Conservation (phyloP, 257 asterid genomes). For the Fraxinus quadrangulata region DNA sequence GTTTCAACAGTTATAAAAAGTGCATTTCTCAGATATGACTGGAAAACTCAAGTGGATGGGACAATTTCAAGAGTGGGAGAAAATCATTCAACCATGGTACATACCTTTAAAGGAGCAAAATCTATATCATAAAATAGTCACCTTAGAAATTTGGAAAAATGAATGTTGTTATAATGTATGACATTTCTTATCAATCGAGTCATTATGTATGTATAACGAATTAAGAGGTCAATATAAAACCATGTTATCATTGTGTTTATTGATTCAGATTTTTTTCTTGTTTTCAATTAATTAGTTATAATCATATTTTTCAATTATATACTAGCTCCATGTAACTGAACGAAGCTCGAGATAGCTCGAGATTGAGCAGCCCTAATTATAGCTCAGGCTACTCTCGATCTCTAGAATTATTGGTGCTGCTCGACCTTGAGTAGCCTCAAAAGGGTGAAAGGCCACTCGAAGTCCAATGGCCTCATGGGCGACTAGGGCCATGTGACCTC, state of each 20-base stretch:
- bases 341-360: not conserved
- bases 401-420: too few relatives aligned
- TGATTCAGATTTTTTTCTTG: not conserved
- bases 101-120: not conserved
- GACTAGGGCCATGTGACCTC: not conserved
- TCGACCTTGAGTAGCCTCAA: not conserved
- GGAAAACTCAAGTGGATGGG: conserved; percentile 44
- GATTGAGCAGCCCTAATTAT: not conserved
- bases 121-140: not conserved
- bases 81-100: not conserved
- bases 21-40: conserved; percentile 53
- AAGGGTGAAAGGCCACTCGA: not conserved
- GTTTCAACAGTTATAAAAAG: conserved; percentile 53
- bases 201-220: conserved; percentile 12
- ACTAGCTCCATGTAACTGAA: too few relatives aligned
- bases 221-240: not conserved
- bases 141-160: not conserved
- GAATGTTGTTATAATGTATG: not conserved
- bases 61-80: not conserved
- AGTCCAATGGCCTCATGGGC: too few relatives aligned
- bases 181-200: not conserved
- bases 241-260: not conserved
- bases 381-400: not conserved
- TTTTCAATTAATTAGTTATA: too few relatives aligned
- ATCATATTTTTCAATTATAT: not conserved